These are phyloP conservation scores for Craterostigma plantagineum DNA, from an alignment of 257 asterid genomes.

Conservation along the genomic window DNA sequence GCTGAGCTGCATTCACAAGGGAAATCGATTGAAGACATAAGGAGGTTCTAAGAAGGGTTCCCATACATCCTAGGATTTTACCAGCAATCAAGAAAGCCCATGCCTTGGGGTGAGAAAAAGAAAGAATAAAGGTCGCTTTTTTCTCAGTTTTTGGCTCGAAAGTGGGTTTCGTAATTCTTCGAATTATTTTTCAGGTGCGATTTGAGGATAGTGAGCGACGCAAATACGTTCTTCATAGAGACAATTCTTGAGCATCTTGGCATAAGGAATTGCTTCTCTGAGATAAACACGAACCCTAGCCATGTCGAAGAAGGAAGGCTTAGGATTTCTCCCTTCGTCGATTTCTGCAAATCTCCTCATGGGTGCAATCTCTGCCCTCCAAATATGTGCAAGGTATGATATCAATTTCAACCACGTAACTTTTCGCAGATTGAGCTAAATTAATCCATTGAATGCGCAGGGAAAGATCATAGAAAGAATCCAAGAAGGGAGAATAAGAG, in stretches of 20 bases:
- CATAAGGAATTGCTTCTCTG: slow-evolving; percentile 37
- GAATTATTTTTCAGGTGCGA: slow-evolving; percentile 34
- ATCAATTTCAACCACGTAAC: too few relatives aligned
- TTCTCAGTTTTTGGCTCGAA: too few relatives aligned
- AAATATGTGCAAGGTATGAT: slow-evolving; percentile 75
- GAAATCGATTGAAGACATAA: slow-evolving; percentile 26
- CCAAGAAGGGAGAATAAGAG: slow-evolving; percentile 43
- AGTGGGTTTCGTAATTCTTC: neutral
- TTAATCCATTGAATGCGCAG: too few relatives aligned
- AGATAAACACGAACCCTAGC: slow-evolving; percentile 62
- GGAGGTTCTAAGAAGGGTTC: slow-evolving; percentile 24
- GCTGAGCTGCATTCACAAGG: slow-evolving; percentile 34
- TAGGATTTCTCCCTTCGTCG: slow-evolving; percentile 51
- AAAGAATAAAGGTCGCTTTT: neutral
- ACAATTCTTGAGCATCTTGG: slow-evolving; percentile 58
- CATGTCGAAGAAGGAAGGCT: slow-evolving; percentile 43
- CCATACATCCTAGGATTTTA: slow-evolving; percentile 29
- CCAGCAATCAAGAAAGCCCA: slow-evolving; percentile 37
- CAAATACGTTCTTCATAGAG: slow-evolving; percentile 59
- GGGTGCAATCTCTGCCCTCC: slow-evolving; percentile 60
- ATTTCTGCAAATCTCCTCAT: slow-evolving; percentile 37
- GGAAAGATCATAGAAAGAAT: slow-evolving; percentile 51
- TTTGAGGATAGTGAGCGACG: slow-evolving; percentile 80
- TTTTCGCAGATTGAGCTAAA: too few relatives aligned
- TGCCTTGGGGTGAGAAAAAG: slow-evolving; percentile 32